A percentile compares a stretch with the other conserved stretches of the same genome.
These are phyloP conservation scores for Xylariaceae sp. DNA, from an alignment of 2,329 filamentous ascomycete species.

Conservation along the genomic window DNA sequence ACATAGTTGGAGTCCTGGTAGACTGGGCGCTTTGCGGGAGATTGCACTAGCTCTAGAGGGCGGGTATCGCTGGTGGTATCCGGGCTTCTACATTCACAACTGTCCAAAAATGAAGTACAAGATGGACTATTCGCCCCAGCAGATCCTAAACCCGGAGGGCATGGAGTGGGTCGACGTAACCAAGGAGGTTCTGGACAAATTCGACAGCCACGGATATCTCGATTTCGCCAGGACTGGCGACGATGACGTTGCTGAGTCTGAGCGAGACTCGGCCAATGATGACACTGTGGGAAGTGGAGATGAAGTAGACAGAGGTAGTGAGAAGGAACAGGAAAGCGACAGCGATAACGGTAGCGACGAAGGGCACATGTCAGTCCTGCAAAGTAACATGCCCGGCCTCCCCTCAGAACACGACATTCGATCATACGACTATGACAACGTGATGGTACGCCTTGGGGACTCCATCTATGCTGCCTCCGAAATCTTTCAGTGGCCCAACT, in stretches of 20 bases:
- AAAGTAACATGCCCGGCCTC: constrained; percentile 62
- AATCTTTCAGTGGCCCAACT: constrained; percentile 52
- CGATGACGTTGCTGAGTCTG: background rate
- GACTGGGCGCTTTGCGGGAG: constrained; percentile 69
- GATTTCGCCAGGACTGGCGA: constrained; percentile 28
- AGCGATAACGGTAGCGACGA: constrained; percentile 15
- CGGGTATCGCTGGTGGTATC: constrained; percentile 73
- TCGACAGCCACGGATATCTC: constrained; percentile 54
- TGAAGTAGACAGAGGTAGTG: constrained; percentile 3
- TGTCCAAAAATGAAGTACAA: constrained; percentile 85
- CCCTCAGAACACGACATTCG: constrained; percentile 50
- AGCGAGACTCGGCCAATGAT: background rate
- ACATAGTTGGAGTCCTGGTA: constrained; percentile 64
- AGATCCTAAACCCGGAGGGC: constrained; percentile 64
- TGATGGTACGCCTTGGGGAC: constrained; percentile 47
- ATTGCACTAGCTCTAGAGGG: constrained; percentile 63
- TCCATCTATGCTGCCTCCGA: constrained; percentile 29
- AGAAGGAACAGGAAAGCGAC: constrained; percentile 14
- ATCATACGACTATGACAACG: constrained; percentile 52
- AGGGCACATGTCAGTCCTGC: constrained; percentile 43
- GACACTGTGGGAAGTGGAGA: background rate
- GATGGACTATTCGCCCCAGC: constrained; percentile 69
- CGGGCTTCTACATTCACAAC: constrained; percentile 73
- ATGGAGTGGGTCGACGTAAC: constrained; percentile 59
- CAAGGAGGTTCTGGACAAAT: constrained; percentile 42